phyloP scores from a whole-genome alignment of 2,329 filamentous ascomycete genomes.

The Aspergillus sp. region DNA sequence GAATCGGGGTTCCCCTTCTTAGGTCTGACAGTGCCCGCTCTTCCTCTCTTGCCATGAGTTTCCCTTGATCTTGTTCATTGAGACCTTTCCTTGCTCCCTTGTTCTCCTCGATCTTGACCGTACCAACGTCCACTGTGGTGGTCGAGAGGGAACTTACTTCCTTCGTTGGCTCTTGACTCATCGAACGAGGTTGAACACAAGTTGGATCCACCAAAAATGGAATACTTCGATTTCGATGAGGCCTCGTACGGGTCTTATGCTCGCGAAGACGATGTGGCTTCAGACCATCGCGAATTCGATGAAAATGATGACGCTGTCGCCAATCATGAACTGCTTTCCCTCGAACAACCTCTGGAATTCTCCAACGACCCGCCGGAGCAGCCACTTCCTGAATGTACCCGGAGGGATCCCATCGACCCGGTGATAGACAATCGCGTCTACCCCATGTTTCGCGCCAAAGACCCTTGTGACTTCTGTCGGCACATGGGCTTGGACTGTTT shows the following conservation, averaged over 20 bases:
- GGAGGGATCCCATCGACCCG: constrained; percentile 19
- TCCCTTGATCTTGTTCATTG: background rate
- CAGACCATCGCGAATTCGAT: constrained; percentile 36
- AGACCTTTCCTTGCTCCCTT: background rate
- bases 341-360: constrained; percentile 42
- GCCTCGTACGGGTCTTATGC: constrained; percentile 39
- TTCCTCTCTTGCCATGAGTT: constrained; percentile 4
- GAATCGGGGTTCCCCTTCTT: constrained; percentile 10
- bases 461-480: constrained; percentile 47
- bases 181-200: background rate
- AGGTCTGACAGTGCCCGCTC: constrained; percentile 12
- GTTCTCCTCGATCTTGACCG: too few relatives aligned
- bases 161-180: background rate
- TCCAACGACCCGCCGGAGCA: constrained; percentile 28
- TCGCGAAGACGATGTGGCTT: constrained; percentile 41
- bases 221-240: constrained; percentile 50
- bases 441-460: constrained; percentile 46
- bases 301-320: constrained; percentile 37
- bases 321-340: constrained; percentile 41
- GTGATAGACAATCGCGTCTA: constrained; percentile 32
- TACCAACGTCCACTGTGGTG: too few relatives aligned
- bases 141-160: background rate
- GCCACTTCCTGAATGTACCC: constrained; percentile 18
- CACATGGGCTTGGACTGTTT: constrained; percentile 49
- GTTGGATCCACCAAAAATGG: constrained; percentile 31